A percentile compares a stretch with the other conserved stretches of the same genome.
These are phyloP conservation scores for Oryza brachyantha DNA, from an alignment of 176 grass and related monocot species.

Conservation along the genomic window DNA sequence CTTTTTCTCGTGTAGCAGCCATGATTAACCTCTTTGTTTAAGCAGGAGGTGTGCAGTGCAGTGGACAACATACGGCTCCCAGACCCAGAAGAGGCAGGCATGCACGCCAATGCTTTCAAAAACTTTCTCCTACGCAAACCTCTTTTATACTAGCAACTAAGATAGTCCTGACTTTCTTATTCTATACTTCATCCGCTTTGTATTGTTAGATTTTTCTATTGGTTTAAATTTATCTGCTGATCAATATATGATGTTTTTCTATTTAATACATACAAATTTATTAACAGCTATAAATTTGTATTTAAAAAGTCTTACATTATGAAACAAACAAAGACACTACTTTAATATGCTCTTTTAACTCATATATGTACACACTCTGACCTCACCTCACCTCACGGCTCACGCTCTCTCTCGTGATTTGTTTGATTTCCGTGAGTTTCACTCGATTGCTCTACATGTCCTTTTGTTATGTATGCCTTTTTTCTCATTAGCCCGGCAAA, in stretches of 20 bases:
- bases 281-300: too few species aligned
- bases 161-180: not conserved
- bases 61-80: not conserved
- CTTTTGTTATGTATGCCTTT: not conserved
- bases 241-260: too few species aligned
- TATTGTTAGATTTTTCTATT: too few species aligned
- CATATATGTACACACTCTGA: too few species aligned
- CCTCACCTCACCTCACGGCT: not conserved
- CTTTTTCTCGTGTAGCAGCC: constrained; percentile 27
- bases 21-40: constrained; percentile 36
- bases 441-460: not conserved
- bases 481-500: not conserved
- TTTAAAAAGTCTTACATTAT: too few species aligned
- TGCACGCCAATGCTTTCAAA: not conserved
- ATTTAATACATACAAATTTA: too few species aligned
- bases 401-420: not conserved
- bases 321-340: too few species aligned
- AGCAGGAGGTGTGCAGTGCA: not conserved
- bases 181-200: too few species aligned
- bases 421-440: constrained; percentile 4
- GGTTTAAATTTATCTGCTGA: too few species aligned
- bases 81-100: not conserved
- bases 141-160: constrained; percentile 4
- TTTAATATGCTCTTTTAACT: too few species aligned
- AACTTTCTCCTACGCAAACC: constrained; percentile 10